A percentile compares a stretch with the other conserved stretches of the same genome.
Evolutionary conservation across 2,329 filamentous ascomycete species (phyloP).

Genomic region (Fonsecaea erecta): DNA sequence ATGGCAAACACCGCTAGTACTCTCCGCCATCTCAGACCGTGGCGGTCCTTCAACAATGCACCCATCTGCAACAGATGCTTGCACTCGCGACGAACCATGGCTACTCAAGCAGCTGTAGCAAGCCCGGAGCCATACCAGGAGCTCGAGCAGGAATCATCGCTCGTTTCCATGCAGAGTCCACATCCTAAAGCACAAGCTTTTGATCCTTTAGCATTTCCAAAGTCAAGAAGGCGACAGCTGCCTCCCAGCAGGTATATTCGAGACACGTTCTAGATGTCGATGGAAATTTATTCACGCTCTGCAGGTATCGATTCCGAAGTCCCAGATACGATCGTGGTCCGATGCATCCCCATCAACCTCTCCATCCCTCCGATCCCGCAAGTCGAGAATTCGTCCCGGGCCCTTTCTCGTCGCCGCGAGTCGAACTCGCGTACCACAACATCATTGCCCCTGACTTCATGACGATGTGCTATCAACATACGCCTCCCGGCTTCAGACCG

Average conservation of each 20-base stretch:
- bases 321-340: conserved; percentile 95
- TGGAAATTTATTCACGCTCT: conserved; percentile 11
- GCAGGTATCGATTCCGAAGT: conserved; percentile 90
- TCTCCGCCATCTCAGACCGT: conserved; percentile 23
- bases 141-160: conserved; percentile 31
- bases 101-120: conserved; percentile 41
- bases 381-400: conserved; percentile 89
- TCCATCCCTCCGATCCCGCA: conserved; percentile 80
- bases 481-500: conserved; percentile 72
- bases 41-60: conserved; percentile 20
- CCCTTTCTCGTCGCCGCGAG: conserved; percentile 83
- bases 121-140: conserved; percentile 19
- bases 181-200: conserved; percentile 41
- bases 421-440: conserved; percentile 86
- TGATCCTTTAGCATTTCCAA: conserved; percentile 55
- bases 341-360: conserved; percentile 88
- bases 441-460: conserved; percentile 87
- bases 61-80: conserved; percentile 31
- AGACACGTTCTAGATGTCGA: not conserved
- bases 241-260: conserved; percentile 47
- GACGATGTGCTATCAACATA: conserved; percentile 85
- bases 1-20: conserved; percentile 22
- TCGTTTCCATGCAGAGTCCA: conserved; percentile 15
- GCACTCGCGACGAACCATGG: conserved; percentile 54
- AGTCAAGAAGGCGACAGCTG: conserved; percentile 44